A percentile compares a stretch with the other conserved stretches of the same genome.
These are phyloP conservation scores for Herpetomonas tarakana DNA, from an alignment of 208 protist species.

Conservation along the genomic window DNA sequence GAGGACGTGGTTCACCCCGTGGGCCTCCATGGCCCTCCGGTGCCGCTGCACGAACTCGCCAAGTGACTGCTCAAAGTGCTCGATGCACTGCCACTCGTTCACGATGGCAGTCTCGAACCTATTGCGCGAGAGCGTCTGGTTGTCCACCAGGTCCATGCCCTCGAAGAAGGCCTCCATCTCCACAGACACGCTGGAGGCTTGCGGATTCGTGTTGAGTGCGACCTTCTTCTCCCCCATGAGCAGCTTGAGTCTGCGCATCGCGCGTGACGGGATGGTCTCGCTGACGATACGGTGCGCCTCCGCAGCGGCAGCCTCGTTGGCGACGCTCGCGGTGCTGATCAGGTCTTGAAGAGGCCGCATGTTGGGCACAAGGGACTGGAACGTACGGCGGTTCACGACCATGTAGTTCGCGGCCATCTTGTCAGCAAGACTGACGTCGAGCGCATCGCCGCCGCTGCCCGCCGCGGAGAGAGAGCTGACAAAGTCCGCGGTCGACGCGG, in stretches of 20 bases:
- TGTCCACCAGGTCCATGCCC: slow-evolving; percentile 84
- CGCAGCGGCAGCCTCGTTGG: background rate
- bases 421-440: slow-evolving; percentile 65
- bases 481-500: slow-evolving; percentile 17
- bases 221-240: slow-evolving; percentile 80
- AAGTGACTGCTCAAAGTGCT: slow-evolving; percentile 53
- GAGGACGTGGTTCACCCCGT: slow-evolving; percentile 48
- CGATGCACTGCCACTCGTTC: slow-evolving; percentile 60
- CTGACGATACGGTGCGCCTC: slow-evolving; percentile 15
- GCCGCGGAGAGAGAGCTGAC: slow-evolving; percentile 13
- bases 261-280: slow-evolving; percentile 64
- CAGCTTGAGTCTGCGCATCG: slow-evolving; percentile 63
- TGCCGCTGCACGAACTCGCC: slow-evolving; percentile 38
- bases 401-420: slow-evolving; percentile 74
- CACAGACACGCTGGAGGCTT: slow-evolving; percentile 54
- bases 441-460: slow-evolving; percentile 70
- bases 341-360: slow-evolving; percentile 21
- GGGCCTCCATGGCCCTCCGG: slow-evolving; percentile 7
- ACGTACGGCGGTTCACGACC: slow-evolving; percentile 56
- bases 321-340: slow-evolving; percentile 15
- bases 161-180: slow-evolving; percentile 89
- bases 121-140: slow-evolving; percentile 52
- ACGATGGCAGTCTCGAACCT: slow-evolving; percentile 67
- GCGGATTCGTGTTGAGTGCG: slow-evolving; percentile 59
- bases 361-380: slow-evolving; percentile 37